phyloP scores from a whole-genome alignment of 2,329 filamentous ascomycete species.

The Chrysosphaeria jannelii region DNA sequence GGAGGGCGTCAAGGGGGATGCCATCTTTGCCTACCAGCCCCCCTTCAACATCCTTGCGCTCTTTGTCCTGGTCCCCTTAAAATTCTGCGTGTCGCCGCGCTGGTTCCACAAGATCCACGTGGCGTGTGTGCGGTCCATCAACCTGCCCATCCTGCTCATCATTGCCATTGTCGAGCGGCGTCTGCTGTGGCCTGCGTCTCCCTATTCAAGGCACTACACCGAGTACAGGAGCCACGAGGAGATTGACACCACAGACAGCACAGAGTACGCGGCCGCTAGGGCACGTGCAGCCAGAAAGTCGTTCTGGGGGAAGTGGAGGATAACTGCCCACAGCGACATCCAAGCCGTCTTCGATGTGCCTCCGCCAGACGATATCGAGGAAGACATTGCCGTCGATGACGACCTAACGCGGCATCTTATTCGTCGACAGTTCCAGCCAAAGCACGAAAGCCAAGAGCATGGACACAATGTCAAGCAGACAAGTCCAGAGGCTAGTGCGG shows the following conservation, averaged over 20 bases:
- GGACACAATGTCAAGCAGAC: too few relatives aligned
- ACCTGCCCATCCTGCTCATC: conserved; percentile 41
- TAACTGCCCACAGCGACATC: conserved; percentile 42
- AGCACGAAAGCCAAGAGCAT: conserved; percentile 8
- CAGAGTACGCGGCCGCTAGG: conserved; percentile 1
- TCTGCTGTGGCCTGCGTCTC: conserved; percentile 24
- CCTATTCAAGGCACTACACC: conserved; percentile 5
- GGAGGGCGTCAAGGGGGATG: conserved; percentile 62
- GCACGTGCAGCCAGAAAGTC: conserved; percentile 6
- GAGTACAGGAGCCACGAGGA: too few relatives aligned
- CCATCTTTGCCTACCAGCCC: conserved; percentile 54
- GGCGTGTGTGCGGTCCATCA: conserved; percentile 39
- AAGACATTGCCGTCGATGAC: conserved; percentile 27
- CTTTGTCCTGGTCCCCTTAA: conserved; percentile 42
- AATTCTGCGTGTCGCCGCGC: conserved; percentile 45
- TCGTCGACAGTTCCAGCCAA: conserved; percentile 17
- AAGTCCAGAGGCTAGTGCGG: too few relatives aligned
- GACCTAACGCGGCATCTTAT: conserved; percentile 26
- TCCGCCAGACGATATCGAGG: conserved; percentile 27
- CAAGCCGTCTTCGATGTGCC: conserved; percentile 43
- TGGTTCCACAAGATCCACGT: conserved; percentile 87
- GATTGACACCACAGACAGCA: not conserved
- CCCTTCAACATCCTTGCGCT: conserved; percentile 63
- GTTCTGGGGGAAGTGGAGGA: conserved; percentile 37
- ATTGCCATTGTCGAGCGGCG: conserved; percentile 43